phyloP scores from a whole-genome alignment of 2,329 filamentous ascomycete species.

The Diplodia scrobiculata region DNA sequence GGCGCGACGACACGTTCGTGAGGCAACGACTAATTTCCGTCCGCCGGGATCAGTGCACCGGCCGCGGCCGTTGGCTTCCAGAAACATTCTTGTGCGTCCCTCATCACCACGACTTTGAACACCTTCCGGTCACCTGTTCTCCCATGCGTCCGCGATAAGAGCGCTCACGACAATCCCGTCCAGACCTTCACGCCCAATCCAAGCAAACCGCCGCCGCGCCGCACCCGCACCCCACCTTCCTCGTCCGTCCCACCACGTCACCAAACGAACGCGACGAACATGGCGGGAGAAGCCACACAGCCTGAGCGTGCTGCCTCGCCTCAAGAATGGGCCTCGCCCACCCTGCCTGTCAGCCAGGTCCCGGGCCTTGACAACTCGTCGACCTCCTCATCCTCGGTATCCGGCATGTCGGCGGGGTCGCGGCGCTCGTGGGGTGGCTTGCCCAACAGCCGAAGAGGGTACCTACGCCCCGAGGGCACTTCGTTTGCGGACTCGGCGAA shows the following conservation, averaged over 20 bases:
- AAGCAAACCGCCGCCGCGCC: not conserved
- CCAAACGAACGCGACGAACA: slow-evolving; percentile 9
- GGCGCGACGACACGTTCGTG: slow-evolving; percentile 21
- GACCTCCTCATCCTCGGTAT: slow-evolving; percentile 58
- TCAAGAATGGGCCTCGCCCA: slow-evolving; percentile 64
- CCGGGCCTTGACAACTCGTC: slow-evolving; percentile 64
- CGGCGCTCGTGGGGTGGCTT: slow-evolving; percentile 49
- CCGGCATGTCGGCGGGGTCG: slow-evolving; percentile 64
- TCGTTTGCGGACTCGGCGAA: slow-evolving; percentile 88
- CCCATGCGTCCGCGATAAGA: not conserved
- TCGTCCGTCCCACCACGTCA: slow-evolving; percentile 17
- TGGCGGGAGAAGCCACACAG: slow-evolving; percentile 20
- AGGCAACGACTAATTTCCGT: slow-evolving; percentile 27
- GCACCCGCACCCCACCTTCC: slow-evolving; percentile 19
- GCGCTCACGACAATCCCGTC: not conserved
- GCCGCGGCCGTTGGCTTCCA: slow-evolving; percentile 15
- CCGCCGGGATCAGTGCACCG: slow-evolving; percentile 20
- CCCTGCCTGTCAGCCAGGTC: slow-evolving; percentile 62
- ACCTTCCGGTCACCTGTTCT: not conserved
- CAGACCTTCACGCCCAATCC: not conserved
- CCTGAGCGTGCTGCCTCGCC: slow-evolving; percentile 52
- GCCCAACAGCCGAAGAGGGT: slow-evolving; percentile 67
- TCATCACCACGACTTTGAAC: not conserved
- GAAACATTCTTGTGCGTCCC: slow-evolving; percentile 25
- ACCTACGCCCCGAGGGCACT: slow-evolving; percentile 82